A percentile compares a stretch with the other conserved stretches of the same genome.
These are phyloP conservation scores for Hyaloperonospora brassicae DNA, from an alignment of 352 stramenopile genomes.

Conservation along the genomic window DNA sequence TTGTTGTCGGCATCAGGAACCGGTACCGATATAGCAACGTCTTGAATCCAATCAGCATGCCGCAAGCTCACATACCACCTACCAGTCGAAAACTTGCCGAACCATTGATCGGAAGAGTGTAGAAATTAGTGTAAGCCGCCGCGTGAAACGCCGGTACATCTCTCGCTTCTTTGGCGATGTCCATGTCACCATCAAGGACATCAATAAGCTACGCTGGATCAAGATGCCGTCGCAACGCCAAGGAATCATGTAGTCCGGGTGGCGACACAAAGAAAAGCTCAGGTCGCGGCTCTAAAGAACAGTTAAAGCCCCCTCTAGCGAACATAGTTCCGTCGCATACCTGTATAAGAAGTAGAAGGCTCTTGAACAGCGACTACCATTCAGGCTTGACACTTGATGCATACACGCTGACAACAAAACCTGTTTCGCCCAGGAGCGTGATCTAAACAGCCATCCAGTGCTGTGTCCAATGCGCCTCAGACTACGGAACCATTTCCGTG, in stretches of 20 bases:
- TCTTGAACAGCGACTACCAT: background rate
- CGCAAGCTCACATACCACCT: background rate
- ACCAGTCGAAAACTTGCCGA: background rate
- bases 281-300: background rate
- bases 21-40: background rate
- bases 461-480: background rate
- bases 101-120: too few relatives aligned
- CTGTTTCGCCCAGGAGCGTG: background rate
- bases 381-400: background rate
- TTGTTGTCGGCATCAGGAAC: background rate
- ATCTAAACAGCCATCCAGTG: background rate
- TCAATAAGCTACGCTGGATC: background rate
- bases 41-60: background rate
- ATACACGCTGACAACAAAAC: background rate
- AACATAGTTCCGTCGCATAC: background rate
- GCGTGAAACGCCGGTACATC: too few relatives aligned
- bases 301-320: background rate
- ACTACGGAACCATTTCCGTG: background rate
- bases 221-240: background rate
- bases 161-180: too few relatives aligned
- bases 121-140: too few relatives aligned
- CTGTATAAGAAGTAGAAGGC: background rate
- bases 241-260: background rate
- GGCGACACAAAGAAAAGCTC: background rate
- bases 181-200: background rate